phyloP scores from a whole-genome alignment of 192 early-diverging fungal genomes.

The Coemansia sp. region DNA sequence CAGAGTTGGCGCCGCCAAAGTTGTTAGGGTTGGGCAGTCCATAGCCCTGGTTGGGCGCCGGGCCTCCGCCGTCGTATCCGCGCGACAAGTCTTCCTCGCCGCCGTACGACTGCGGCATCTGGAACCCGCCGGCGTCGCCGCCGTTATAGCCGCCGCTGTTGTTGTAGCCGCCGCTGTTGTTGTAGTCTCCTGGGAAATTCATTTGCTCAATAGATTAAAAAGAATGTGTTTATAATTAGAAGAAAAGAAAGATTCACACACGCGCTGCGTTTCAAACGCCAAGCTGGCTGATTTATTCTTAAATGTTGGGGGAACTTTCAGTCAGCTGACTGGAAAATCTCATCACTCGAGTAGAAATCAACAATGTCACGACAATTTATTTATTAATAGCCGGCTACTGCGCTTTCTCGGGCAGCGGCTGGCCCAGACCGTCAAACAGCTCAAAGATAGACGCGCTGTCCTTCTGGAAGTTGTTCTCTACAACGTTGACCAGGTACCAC shows the following conservation, averaged over 20 bases:
- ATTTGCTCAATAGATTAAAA: not conserved
- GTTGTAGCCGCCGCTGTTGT: not conserved
- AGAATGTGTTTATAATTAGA: not conserved
- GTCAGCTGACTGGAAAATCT: too few species aligned
- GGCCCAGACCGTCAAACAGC: conserved; percentile 33
- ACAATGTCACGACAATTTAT: too few species aligned
- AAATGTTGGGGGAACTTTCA: not conserved
- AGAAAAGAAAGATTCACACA: not conserved
- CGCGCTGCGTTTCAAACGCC: not conserved
- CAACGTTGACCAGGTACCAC: conserved; percentile 92
- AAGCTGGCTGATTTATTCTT: not conserved
- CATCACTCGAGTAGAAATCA: too few species aligned
- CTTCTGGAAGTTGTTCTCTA: conserved; percentile 84
- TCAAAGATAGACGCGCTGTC: conserved; percentile 44
- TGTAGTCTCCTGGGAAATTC: not conserved
- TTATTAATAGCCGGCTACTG: too few species aligned
- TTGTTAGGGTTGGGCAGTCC: not conserved
- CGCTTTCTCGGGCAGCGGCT: too few species aligned
- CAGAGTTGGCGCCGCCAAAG: not conserved
- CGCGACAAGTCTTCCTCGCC: conserved; percentile 1
- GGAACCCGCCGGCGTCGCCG: conserved; percentile 12
- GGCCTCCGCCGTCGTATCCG: conserved; percentile 4
- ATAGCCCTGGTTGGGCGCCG: not conserved
- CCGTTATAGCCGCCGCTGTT: conserved; percentile 11
- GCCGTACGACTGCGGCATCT: not conserved